Percentiles rank a stretch among this genome's conserved stretches.
phyloP scores from a whole-genome alignment of 768 basidiomycete genomes.

The Mycena metata region DNA sequence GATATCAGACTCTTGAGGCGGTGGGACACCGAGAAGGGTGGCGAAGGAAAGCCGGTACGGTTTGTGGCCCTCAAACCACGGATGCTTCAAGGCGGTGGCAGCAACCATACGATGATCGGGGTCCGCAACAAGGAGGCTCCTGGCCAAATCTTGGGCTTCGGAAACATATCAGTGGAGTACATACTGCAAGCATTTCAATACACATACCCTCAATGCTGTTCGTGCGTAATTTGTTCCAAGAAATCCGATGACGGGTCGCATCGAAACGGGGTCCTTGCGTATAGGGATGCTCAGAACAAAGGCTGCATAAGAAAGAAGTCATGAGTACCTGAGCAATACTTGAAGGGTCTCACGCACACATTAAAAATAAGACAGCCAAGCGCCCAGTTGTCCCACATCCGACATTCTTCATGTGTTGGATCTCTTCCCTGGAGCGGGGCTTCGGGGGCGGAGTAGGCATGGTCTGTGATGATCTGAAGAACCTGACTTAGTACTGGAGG shows the following conservation, averaged over 20 bases:
- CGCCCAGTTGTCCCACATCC: slow-evolving; percentile 24
- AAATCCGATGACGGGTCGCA: neutral
- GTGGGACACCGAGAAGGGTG: neutral
- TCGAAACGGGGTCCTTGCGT: neutral
- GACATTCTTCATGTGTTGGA: neutral
- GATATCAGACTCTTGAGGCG: neutral
- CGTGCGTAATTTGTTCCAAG: neutral
- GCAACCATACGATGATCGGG: slow-evolving; percentile 5
- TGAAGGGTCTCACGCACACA: neutral
- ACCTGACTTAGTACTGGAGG: no score
- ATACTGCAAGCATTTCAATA: no score
- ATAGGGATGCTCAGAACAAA: neutral
- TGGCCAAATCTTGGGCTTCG: slow-evolving; percentile 14
- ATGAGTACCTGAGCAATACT: neutral
- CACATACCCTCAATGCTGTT: neutral
- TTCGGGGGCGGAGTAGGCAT: slow-evolving; percentile 20
- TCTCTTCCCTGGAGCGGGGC: neutral
- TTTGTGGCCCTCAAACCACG: slow-evolving; percentile 2
- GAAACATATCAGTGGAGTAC: neutral
- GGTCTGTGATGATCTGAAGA: neutral
- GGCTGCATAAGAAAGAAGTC: neutral
- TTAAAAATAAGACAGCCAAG: slow-evolving; percentile 13
- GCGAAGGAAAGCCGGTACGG: slow-evolving; percentile 10
- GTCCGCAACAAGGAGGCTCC: slow-evolving; percentile 1
- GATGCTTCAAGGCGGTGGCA: neutral